Evolutionary conservation across 2,329 filamentous ascomycete genomes (phyloP), one percentile per base, ranked within the genome.

Genomic region (Colletotrichum aenigma): DNA sequence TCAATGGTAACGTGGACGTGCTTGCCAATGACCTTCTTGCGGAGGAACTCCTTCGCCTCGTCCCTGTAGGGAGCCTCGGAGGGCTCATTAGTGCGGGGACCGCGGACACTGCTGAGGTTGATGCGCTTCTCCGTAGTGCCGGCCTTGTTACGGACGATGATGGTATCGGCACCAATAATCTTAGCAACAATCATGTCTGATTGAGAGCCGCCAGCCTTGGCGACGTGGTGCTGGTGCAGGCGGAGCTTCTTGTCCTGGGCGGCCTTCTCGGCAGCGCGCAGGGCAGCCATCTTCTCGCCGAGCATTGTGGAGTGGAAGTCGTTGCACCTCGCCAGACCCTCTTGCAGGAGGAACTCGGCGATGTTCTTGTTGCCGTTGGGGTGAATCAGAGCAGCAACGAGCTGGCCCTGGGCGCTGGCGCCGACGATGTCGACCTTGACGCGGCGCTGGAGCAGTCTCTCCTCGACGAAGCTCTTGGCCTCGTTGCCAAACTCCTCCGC

Each of bases 221-320:
- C 91, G 38, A 95, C 93, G 81, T 95, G 93, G 78, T 94, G 91
- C 83, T 95, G 95, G 89, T 97, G 97, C 18, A 98, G 83, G 62
- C 95, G 95, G 60, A 94, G 89, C 81, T 94, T 94, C 78, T 91
- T 91, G 78, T 92, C 91, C 85, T 96, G 96, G 6, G 97, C 97
- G 74, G 91, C 88, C 84, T 95, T 96, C 87, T 99, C 97, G 2
- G 97, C 96, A 78, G 94, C 92, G 77, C 97, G 93, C 73, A 98
- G 91, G 74, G 91, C 85, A 56, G 94, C 93, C 97, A 99, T 99
- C 80, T 96, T 95, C 66, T 92, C 88, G 60, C 97, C 97, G 13
- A 99, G 91, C 87, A 98, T 89, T 52, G 96, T 97, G 1, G 96
- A 98, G 87, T 99, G 97, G 86, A 97, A 96, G 85, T 99, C 97